phyloP scores from a whole-genome alignment of 2,329 filamentous ascomycete species.

The Salinomyces thailandicus region DNA sequence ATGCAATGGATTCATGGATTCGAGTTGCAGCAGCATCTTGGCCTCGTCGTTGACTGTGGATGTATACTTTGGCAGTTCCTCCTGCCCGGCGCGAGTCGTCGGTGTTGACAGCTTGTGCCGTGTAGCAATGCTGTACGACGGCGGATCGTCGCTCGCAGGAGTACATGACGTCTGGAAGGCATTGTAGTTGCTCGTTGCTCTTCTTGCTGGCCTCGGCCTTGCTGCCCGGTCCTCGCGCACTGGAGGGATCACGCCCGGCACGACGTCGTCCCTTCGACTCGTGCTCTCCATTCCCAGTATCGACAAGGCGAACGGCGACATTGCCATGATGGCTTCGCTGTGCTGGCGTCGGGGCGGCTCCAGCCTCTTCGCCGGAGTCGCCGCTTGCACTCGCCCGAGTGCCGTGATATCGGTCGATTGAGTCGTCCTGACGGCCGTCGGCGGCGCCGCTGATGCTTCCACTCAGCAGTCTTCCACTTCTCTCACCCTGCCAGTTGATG shows the following conservation, averaged over 20 bases:
- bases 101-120: constrained; percentile 8
- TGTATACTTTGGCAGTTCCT: constrained; percentile 24
- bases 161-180: constrained; percentile 25
- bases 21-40: constrained; percentile 24
- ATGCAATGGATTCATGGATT: constrained; percentile 25
- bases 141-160: constrained; percentile 21
- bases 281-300: constrained; percentile 5
- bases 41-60: constrained; percentile 24
- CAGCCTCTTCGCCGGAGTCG: no score
- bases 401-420: no score
- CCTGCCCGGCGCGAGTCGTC: constrained; percentile 11
- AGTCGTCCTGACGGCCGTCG: no score
- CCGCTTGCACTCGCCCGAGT: no score
- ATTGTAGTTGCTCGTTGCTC: constrained; percentile 26
- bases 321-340: neutral
- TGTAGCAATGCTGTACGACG: constrained; percentile 21
- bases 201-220: constrained; percentile 10
- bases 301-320: constrained; percentile 6
- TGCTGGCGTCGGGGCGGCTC: no score
- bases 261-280: neutral
- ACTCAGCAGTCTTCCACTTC: no score
- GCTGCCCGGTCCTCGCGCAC: constrained; percentile 3
- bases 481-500: no score
- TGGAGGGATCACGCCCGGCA: neutral
- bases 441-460: no score